Base-by-base conservation (phyloP, 768 basidiomycete species). In the Cystofilobasidium capitatum region DNA sequence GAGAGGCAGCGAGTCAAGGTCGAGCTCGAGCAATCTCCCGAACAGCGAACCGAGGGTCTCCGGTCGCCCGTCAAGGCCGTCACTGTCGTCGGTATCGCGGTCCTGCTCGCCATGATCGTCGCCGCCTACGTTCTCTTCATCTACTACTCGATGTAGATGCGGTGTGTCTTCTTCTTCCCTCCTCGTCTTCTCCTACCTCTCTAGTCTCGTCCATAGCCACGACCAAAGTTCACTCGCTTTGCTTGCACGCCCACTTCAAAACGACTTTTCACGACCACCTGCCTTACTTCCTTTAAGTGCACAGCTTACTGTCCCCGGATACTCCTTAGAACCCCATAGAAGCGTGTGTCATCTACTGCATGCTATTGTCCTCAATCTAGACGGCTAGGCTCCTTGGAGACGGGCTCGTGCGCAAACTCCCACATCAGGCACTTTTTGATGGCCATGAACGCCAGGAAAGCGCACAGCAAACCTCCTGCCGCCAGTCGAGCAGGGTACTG, bases 1-100 rank as follows among this genome's bases (percentile, higher is more conserved):
- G 66, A 68, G 42, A 20, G 33, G 0, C 47, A 54, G 5, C 65
- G 65, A 0, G 65, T 45, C 14, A 29, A 49, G 42, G 16, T 51
- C 4, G 65, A 59, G 35, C 33, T 16, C 16, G 44, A 40, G 29
- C 20, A 49, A 35, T 26, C 57, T 1, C 44, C 31, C 0, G 42
- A 58, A 33, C 58, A 66, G 13, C 26, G 44, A 7, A 20, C 44
- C 4, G 20, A 20, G 16, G 65, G 65, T 3, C 65, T 66, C n/a
- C 31, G 59, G n/a, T 24, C 26, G 13, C 65, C 65, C 1, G 60
- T 60, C 65, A 59, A 44, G 33, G 29, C 35, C 45, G 33, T 66
- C 44, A 60, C 65, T n/a, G 35, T n/a, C 33, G 20, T 60, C 36
- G 65, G 65, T 36, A n/a, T 66, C 26, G 39, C n/a, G 12, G n/a